phyloP scores from a whole-genome alignment of 1,139 yeast species.

The Candida tunisiensis region DNA sequence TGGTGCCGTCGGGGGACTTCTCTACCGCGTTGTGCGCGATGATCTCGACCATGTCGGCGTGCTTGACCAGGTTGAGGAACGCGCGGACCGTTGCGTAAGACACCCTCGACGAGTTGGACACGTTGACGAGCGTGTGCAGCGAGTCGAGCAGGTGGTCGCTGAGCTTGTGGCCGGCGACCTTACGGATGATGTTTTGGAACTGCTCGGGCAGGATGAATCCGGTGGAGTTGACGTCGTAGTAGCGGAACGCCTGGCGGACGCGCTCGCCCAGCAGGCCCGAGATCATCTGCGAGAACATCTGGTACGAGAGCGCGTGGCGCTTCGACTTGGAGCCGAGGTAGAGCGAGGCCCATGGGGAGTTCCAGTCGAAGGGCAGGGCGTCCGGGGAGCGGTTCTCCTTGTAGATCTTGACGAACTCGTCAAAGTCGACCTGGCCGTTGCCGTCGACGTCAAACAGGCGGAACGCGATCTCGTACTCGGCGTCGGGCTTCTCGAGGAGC shows the following conservation, averaged over 20 bases:
- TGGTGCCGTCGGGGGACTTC: constrained; percentile 18
- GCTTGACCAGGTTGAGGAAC: constrained; percentile 24
- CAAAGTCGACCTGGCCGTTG: constrained; percentile 22
- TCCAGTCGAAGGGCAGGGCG: constrained; percentile 28
- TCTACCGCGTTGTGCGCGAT: constrained; percentile 20
- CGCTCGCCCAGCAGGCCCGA: constrained; percentile 28
- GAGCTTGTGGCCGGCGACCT: constrained; percentile 25
- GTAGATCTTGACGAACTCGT: constrained; percentile 22
- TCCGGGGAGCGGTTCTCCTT: constrained; percentile 18
- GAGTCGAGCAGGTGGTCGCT: constrained; percentile 21
- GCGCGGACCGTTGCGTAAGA: constrained; percentile 28
- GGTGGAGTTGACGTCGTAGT: constrained; percentile 19
- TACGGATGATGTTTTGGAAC: constrained; percentile 22
- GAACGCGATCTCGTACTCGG: constrained; percentile 29
- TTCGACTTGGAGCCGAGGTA: constrained; percentile 22
- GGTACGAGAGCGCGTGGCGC: constrained; percentile 24
- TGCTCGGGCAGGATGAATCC: constrained; percentile 26
- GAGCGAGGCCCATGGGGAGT: constrained; percentile 23
- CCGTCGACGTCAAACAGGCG: constrained; percentile 24
- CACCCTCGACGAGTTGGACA: constrained; percentile 19
- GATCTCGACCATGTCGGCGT: constrained; percentile 24
- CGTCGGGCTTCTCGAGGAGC: constrained; percentile 26
- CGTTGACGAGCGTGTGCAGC: constrained; percentile 22
- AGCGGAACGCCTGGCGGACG: constrained; percentile 26
- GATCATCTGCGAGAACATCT: constrained; percentile 28